Evolutionary conservation across 2,329 filamentous ascomycete genomes (phyloP).

Genomic region (Pseudocercospora crystallina): DNA sequence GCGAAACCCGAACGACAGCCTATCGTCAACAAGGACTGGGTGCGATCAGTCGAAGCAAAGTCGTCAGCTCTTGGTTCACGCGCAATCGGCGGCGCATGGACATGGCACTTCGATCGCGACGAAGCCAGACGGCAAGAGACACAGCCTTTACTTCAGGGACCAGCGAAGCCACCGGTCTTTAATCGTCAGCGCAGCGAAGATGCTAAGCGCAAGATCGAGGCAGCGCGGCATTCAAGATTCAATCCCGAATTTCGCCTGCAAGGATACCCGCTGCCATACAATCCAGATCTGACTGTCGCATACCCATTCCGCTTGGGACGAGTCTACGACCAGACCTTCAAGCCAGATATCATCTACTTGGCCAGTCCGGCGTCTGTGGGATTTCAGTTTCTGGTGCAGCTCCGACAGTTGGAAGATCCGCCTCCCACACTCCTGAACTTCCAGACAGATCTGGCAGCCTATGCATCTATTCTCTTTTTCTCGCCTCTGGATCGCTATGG

Average conservation of each 20-base stretch:
- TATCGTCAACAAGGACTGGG: slow-evolving; percentile 36
- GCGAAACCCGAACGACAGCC: slow-evolving; percentile 28
- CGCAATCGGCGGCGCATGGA: slow-evolving; percentile 35
- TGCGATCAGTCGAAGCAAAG: slow-evolving; percentile 35
- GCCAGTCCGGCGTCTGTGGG: slow-evolving; percentile 69
- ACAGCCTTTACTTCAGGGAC: slow-evolving; percentile 19
- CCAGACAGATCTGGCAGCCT: slow-evolving; percentile 69
- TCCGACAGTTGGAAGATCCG: slow-evolving; percentile 58
- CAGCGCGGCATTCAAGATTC: slow-evolving; percentile 33
- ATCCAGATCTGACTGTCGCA: slow-evolving; percentile 68
- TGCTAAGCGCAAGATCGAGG: slow-evolving; percentile 27
- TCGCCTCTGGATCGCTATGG: slow-evolving; percentile 60
- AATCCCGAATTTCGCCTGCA: slow-evolving; percentile 59
- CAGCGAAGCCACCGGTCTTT: slow-evolving; percentile 27
- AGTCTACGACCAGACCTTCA: slow-evolving; percentile 61
- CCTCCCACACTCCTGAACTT: slow-evolving; percentile 68
- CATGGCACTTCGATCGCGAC: slow-evolving; percentile 33
- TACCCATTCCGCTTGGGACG: slow-evolving; percentile 66
- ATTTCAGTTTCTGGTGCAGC: slow-evolving; percentile 69
- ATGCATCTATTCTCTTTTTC: slow-evolving; percentile 69
- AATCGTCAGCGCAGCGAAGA: slow-evolving; percentile 31
- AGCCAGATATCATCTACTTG: slow-evolving; percentile 68
- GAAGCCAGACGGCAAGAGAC: slow-evolving; percentile 17
- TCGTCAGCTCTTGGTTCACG: slow-evolving; percentile 33
- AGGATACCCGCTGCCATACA: slow-evolving; percentile 68